Evolutionary conservation across 192 early-diverging fungal species (phyloP).

Genomic region (Chytriomyces sp.): DNA sequence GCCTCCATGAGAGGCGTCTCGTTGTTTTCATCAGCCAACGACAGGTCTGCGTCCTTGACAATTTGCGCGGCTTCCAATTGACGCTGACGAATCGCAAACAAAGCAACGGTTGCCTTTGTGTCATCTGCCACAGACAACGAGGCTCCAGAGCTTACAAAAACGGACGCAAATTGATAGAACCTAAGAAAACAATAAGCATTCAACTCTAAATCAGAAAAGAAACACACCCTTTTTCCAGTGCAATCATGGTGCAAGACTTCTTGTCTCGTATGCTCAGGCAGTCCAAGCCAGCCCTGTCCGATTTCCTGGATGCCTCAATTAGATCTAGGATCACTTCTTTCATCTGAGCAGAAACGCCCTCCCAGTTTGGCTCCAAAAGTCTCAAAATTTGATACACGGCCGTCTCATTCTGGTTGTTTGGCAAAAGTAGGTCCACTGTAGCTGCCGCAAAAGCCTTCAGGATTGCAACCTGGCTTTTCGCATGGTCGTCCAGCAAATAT

Average conservation of each 20-base stretch:
- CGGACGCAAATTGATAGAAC: constrained; percentile 13
- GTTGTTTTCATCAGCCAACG: constrained; percentile 1
- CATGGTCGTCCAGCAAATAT: not conserved
- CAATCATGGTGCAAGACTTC: constrained; percentile 1
- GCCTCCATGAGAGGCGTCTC: constrained; percentile 11
- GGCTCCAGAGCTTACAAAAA: constrained; percentile 6
- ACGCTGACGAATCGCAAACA: constrained; percentile 10
- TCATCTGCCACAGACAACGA: constrained; percentile 4
- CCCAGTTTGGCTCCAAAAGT: not conserved
- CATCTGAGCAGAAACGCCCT: not conserved
- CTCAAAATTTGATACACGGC: not conserved
- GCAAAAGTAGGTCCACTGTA: not conserved
- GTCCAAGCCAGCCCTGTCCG: not conserved
- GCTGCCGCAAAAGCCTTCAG: not conserved
- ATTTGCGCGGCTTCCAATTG: not conserved
- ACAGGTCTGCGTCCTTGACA: constrained; percentile 1
- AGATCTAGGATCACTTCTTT: not conserved
- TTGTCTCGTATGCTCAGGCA: not conserved
- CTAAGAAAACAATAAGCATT: constrained; percentile 1
- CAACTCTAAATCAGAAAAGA: not conserved
- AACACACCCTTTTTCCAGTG: constrained; percentile 25
- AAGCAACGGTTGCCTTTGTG: constrained; percentile 3
- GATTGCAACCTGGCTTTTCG: not conserved
- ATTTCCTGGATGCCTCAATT: not conserved
- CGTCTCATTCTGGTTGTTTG: not conserved